These are phyloP conservation scores for Pythium pyrilobum DNA, from an alignment of 352 stramenopile genomes.

Conservation along the genomic window DNA sequence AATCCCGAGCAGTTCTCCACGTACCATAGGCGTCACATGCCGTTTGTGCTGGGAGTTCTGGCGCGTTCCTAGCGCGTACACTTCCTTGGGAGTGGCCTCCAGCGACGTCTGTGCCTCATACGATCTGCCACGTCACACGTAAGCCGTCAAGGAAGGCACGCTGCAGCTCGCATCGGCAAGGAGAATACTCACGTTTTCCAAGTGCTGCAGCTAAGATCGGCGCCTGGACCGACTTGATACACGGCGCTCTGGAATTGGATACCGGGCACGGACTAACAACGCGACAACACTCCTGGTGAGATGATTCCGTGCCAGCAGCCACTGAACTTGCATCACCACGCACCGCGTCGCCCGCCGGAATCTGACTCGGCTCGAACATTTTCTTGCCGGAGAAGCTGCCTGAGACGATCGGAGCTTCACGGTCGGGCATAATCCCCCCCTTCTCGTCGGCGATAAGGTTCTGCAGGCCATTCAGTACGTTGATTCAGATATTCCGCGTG, in stretches of 20 bases:
- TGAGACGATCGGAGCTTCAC: constrained; percentile 2
- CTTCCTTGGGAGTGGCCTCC: constrained; percentile 40
- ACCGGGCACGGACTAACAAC: constrained; percentile 28
- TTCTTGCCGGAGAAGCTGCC: constrained; percentile 35
- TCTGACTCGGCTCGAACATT: constrained; percentile 50
- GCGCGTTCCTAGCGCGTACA: constrained; percentile 34
- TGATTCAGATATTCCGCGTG: no score
- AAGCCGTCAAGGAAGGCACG: no score
- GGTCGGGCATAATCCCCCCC: constrained; percentile 51
- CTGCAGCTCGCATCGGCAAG: no score
- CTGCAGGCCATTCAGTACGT: no score
- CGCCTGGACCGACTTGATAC: constrained; percentile 59
- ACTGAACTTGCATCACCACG: neutral
- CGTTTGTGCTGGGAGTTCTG: constrained; percentile 63
- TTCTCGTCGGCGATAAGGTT: constrained; percentile 47
- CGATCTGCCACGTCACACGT: no score
- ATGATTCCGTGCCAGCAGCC: no score
- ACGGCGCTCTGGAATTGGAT: constrained; percentile 63
- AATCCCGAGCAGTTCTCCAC: neutral
- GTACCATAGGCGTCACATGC: constrained; percentile 55
- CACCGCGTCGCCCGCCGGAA: constrained; percentile 26
- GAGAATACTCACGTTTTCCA: constrained; percentile 69
- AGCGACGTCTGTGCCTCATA: constrained; percentile 57
- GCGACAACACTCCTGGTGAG: neutral
- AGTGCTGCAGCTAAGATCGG: constrained; percentile 31